Evolutionary conservation across 805 yeast genomes (phyloP).

Genomic region (Pichia membranifaciens): DNA sequence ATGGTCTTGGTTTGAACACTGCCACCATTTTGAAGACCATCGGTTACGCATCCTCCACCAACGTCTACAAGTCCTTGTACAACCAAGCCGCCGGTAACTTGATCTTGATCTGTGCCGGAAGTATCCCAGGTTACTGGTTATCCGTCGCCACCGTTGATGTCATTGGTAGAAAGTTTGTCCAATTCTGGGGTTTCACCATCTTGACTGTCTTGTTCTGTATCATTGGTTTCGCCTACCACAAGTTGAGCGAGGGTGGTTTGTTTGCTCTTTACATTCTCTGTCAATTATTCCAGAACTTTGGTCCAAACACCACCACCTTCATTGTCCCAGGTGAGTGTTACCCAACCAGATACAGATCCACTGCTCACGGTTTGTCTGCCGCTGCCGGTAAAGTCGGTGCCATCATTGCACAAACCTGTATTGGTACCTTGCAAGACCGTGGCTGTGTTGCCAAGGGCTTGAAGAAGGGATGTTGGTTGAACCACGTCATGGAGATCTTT

Average conservation of each 20-base stretch:
- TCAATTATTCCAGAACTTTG: conserved; percentile 87
- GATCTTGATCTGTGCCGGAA: conserved; percentile 90
- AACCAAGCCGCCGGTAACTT: conserved; percentile 87
- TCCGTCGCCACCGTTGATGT: conserved; percentile 74
- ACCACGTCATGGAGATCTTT: conserved; percentile 89
- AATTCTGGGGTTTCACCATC: conserved; percentile 65
- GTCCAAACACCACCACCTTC: conserved; percentile 90
- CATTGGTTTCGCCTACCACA: conserved; percentile 81
- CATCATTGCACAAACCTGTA: conserved; percentile 80
- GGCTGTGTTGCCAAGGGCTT: conserved; percentile 52
- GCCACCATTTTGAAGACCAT: conserved; percentile 74
- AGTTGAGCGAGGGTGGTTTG: conserved; percentile 57
- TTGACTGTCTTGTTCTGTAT: conserved; percentile 69
- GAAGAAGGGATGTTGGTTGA: conserved; percentile 67
- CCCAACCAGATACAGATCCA: conserved; percentile 94
- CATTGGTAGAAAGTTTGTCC: conserved; percentile 81
- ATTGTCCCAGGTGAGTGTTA: conserved; percentile 85
- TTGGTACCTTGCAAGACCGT: conserved; percentile 78
- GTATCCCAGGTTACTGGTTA: conserved; percentile 91
- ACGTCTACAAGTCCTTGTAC: conserved; percentile 65
- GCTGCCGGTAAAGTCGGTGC: conserved; percentile 91
- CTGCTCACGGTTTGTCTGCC: conserved; percentile 92
- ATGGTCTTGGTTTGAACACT: conserved; percentile 82
- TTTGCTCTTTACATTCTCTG: conserved; percentile 73
- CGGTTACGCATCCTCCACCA: conserved; percentile 70